Base-by-base conservation (phyloP, 164 flowering plant species). In the Liquidambar formosana region DNA sequence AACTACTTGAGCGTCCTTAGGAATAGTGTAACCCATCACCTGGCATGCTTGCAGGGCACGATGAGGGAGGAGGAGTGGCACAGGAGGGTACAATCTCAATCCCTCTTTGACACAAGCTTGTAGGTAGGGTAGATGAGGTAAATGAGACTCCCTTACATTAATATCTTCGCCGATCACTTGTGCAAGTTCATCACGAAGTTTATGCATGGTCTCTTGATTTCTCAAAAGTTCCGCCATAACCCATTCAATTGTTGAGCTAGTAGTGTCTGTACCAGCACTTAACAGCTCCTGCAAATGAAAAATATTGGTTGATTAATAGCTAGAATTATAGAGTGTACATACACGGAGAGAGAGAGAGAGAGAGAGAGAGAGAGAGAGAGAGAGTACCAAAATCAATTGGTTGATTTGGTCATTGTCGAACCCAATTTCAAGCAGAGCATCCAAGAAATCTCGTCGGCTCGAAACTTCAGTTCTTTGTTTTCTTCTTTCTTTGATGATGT, bases 331-430 rank as follows among this genome's bases (percentile, higher is more conserved):
- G n/a, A n/a, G n/a, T n/a, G n/a, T n/a, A n/a, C n/a, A n/a, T n/a
- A n/a, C n/a, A n/a, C n/a, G n/a, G n/a, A n/a, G n/a, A n/a, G n/a
- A n/a, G n/a, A n/a, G n/a, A 46, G 1, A 22, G n/a, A n/a, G 5
- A 23, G 6, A 2, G 15, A 12, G 23, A 19, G 49, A 57, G 54
- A 57, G 56, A 69, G 25, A 57, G 26, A 77, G 23, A 8, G n/a
- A n/a, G n/a, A n/a, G n/a, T n/a, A 82, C 85, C 78, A 66, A 10
- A 21, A 80, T n/a, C 61, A 80, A 62, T n/a, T n/a, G n/a, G n/a
- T n/a, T n/a, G n/a, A n/a, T n/a, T n/a, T n/a, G n/a, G n/a, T n/a
- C n/a, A n/a, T n/a, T n/a, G n/a, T n/a, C n/a, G n/a, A n/a, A n/a
- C n/a, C n/a, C n/a, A n/a, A n/a, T n/a, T n/a, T n/a, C n/a, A n/a